Base-by-base conservation (phyloP, 2,329 filamentous ascomycete species). In the Fusarium ambrosium region DNA sequence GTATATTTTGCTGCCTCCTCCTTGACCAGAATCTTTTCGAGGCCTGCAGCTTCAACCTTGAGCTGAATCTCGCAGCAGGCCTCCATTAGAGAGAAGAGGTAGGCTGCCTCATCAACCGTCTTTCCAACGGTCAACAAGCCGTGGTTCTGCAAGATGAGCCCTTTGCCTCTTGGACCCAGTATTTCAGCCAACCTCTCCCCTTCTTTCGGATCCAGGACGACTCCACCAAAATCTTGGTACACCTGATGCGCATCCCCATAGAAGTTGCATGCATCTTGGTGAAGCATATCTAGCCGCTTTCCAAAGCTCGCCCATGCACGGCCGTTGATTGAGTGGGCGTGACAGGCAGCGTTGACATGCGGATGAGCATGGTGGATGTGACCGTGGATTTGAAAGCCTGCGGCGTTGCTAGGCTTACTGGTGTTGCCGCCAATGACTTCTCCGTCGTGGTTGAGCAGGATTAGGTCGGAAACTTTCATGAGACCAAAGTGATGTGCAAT, bases 101-200 rank as follows among this genome's bases (percentile, higher is more conserved):
- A 94, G 1, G 90, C 91, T 2, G 93, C 93, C 81, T 95, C 93
- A 79, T 95, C 93, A 4, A 95, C 92, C 0, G 92, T 95, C 7
- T 81, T 77, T 4, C 93, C 93, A 0, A 94, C 92, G 0, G 92
- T 93, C 61, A 95, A 81, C 39, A 95, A 83, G 0, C 93, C 93
- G 81, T 95, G 93, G 80, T 94, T 95, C 73, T 92, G 86, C 60
- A 94, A 83, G 53, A 94, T 91, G 73, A 90, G 86, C 4, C 87
- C 92, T 80, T 88, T 92, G 75, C 89, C 89, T 1, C 85, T 81
- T 22, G 74, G 68, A 0, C 92, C 92, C 2, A 95, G 84, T 0
- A 92, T 89, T 10, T 84, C 84, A 2, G 20, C 37, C 85, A 71
- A 85, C 86, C 27, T 27, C 7, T 53, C 48, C 10, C 48, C 48